phyloP scores from a whole-genome alignment of 1,284 basidiomycete species.

The Irpex rosettiformis region DNA sequence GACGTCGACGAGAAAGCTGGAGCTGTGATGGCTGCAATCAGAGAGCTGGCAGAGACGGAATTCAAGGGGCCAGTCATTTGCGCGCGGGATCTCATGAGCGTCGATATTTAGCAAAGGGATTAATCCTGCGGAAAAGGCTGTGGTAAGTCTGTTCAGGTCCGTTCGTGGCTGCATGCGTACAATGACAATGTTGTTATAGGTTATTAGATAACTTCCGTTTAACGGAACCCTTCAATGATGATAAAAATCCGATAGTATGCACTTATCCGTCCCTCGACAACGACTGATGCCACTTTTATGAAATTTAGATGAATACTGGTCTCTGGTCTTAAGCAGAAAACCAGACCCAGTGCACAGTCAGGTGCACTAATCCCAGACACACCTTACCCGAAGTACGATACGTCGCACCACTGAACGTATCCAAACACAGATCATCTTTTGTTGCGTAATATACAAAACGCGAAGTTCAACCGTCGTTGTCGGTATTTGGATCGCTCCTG shows the following conservation, averaged over 20 bases:
- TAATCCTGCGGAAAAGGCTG: too few species aligned
- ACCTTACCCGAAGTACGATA: background rate
- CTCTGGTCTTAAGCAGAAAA: too few species aligned
- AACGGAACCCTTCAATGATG: too few species aligned
- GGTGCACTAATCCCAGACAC: background rate
- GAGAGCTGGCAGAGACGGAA: conserved; percentile 46
- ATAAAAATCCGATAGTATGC: background rate
- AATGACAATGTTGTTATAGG: too few species aligned
- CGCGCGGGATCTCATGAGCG: conserved; percentile 69
- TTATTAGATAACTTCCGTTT: too few species aligned
- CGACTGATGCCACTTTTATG: too few species aligned
- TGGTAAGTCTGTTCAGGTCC: too few species aligned
- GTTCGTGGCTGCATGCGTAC: too few species aligned
- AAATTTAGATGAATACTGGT: too few species aligned
- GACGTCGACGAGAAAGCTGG: conserved; percentile 45
- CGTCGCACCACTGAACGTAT: background rate
- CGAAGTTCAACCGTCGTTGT: background rate
- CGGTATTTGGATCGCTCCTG: too few species aligned
- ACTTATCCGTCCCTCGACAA: too few species aligned
- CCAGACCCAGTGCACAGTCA: background rate
- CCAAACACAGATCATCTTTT: background rate
- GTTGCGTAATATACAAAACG: background rate
- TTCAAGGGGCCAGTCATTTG: conserved; percentile 56
- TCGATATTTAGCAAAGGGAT: conserved; percentile 44
- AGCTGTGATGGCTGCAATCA: conserved; percentile 60